Evolutionary conservation across 208 protist genomes (phyloP), one percentile per base, ranked within the genome.

Genomic region (Trypanosoma boissoni): DNA sequence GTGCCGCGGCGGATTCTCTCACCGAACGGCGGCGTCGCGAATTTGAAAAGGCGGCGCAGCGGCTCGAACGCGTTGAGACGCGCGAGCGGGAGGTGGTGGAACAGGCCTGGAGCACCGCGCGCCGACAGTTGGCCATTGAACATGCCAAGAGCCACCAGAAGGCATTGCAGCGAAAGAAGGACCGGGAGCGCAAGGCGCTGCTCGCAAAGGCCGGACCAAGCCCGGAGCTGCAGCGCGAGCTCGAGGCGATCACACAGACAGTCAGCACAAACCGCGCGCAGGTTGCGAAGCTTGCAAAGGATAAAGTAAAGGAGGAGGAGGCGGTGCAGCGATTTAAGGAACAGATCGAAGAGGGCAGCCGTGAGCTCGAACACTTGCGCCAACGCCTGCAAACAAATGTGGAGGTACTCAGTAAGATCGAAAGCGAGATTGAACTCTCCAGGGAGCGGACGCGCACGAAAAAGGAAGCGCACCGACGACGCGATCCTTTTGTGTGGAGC

Each of bases 231-330:
- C 56, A 83, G 49, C 52, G 59, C 10, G 77, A 92, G 54, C 57
- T 89, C 27, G 80, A 89, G 36, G 72, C 72, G 58, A 64, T 89
- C 7, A 61, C 28, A 1, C 79, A 87, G 51, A 55, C 72, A 2
- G 70, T 92, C 46, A 59, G 72, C 58, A 64, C 64, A 1, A 45
- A 57, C 1, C 73, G 74, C 50, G 69, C 77, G 66, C 74, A 87
- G 58, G 77, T 90, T 12, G 36, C 66, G 37, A 88, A 86, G 57
- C 64, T 92, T 29, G 50, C 65, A 42, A 87, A 80, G 62, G 86
- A 89, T 58, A 77, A 74, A 51, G 49, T 39, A 20, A 80, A 83
- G 59, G 82, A 88, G 48, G 78, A 82, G 42, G 77, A 69, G 49
- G 76, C 78, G 7, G 59, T 60, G 14, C 62, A 58, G 42, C 66